A percentile compares a stretch with the other conserved stretches of the same genome.
Evolutionary conservation across 805 yeast species (phyloP).

Genomic region (Blastobotrys parvus): DNA sequence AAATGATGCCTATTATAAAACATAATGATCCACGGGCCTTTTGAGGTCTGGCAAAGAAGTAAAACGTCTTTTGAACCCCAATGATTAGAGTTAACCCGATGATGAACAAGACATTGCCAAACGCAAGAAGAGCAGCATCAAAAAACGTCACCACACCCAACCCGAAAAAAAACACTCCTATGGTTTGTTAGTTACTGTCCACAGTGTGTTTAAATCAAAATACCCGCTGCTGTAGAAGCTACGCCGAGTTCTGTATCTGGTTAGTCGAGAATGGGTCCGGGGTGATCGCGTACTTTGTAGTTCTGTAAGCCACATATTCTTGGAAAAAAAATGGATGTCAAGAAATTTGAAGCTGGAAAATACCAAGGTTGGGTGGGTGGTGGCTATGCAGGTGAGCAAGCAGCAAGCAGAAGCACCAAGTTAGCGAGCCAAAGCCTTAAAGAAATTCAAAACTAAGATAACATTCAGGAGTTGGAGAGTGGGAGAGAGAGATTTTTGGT

Average conservation of each 20-base stretch:
- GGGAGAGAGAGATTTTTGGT: too few relatives aligned
- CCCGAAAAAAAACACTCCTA: conserved; percentile 60
- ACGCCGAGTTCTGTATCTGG: conserved; percentile 69
- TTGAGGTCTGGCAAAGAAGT: conserved; percentile 78
- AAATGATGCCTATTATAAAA: conserved; percentile 62
- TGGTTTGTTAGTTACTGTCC: conserved; percentile 5
- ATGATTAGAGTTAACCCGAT: conserved; percentile 81
- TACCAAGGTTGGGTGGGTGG: too few relatives aligned
- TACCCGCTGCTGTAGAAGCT: conserved; percentile 79
- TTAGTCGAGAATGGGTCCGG: background rate
- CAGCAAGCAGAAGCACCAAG: too few relatives aligned
- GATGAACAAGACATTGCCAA: conserved; percentile 75
- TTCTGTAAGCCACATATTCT: conserved; percentile 30
- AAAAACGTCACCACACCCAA: conserved; percentile 81
- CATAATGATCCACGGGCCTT: conserved; percentile 83
- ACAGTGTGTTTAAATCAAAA: conserved; percentile 7
- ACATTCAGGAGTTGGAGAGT: too few relatives aligned
- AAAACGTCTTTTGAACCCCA: conserved; percentile 75
- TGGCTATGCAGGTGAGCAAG: too few relatives aligned
- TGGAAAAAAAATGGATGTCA: too few relatives aligned
- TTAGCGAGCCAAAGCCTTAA: too few relatives aligned
- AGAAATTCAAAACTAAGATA: too few relatives aligned
- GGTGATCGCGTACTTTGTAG: conserved; percentile 20
- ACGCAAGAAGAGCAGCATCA: conserved; percentile 79
- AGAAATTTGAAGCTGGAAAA: too few relatives aligned